These are phyloP conservation scores for Lyophyllum shimeji DNA, from an alignment of 768 basidiomycete species.

Conservation along the genomic window DNA sequence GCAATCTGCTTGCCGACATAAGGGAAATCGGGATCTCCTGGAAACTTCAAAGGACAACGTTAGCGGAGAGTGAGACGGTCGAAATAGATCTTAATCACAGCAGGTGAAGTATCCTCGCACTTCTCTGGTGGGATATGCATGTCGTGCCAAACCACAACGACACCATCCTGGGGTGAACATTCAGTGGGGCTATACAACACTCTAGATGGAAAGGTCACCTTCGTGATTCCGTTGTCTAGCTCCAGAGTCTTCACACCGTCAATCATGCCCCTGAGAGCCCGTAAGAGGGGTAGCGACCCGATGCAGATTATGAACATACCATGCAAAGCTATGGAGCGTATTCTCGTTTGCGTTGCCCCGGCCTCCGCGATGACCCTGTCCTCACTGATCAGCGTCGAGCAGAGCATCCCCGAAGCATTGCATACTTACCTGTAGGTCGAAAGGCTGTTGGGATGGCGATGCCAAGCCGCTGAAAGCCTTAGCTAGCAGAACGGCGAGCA, in stretches of 20 bases:
- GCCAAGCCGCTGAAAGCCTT: neutral
- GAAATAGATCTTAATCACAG: slow-evolving; percentile 35
- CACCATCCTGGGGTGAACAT: slow-evolving; percentile 57
- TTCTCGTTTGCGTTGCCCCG: slow-evolving; percentile 76
- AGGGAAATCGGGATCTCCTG: slow-evolving; percentile 61
- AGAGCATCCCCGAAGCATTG: neutral
- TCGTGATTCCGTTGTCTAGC: slow-evolving; percentile 76
- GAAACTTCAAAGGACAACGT: slow-evolving; percentile 33
- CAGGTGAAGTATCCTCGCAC: slow-evolving; percentile 68
- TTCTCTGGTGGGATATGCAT: slow-evolving; percentile 61
- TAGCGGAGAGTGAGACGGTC: neutral
- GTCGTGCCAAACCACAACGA: slow-evolving; percentile 82
- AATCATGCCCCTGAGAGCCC: slow-evolving; percentile 59
- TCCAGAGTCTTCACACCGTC: slow-evolving; percentile 77
- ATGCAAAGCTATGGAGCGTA: slow-evolving; percentile 73
- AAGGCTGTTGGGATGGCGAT: slow-evolving; percentile 3
- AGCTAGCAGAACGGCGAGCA: slow-evolving; percentile 3
- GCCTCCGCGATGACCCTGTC: slow-evolving; percentile 73
- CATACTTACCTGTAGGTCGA: slow-evolving; percentile 12
- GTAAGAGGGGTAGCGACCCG: slow-evolving; percentile 1
- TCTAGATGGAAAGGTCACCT: slow-evolving; percentile 34
- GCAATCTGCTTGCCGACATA: slow-evolving; percentile 77
- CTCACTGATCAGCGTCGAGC: neutral
- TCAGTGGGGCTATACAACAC: neutral
- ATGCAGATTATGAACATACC: slow-evolving; percentile 39